These are phyloP conservation scores for Boletus pseudopeckii DNA, from an alignment of 768 basidiomycete genomes.

Conservation along the genomic window DNA sequence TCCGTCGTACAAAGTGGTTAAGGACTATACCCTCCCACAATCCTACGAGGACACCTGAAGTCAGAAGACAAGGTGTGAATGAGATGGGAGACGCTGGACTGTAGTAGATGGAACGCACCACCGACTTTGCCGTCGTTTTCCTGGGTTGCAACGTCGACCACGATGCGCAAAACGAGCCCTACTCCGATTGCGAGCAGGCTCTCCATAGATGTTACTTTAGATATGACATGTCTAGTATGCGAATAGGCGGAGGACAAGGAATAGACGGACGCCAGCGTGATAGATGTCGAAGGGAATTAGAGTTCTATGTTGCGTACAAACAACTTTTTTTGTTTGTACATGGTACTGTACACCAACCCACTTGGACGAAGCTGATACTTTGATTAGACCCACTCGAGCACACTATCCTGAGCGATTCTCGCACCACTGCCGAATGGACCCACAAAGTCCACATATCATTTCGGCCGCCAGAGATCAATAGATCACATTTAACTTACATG, in stretches of 20 bases:
- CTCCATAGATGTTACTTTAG: slow-evolving; percentile 51
- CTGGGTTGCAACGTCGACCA: slow-evolving; percentile 47
- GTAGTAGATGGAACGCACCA: slow-evolving; percentile 20
- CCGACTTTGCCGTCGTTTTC: slow-evolving; percentile 30
- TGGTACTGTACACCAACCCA: too few species aligned
- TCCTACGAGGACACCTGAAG: slow-evolving; percentile 60
- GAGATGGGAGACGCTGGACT: not conserved
- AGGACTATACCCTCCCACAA: slow-evolving; percentile 78
- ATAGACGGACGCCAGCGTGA: slow-evolving; percentile 30
- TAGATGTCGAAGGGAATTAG: slow-evolving; percentile 1
- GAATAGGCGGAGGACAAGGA: slow-evolving; percentile 27
- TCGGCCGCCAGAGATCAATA: too few species aligned
- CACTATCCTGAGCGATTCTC: too few species aligned
- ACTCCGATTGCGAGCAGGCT: slow-evolving; percentile 63
- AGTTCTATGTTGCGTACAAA: slow-evolving; percentile 11
- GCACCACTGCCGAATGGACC: not conserved
- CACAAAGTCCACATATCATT: not conserved
- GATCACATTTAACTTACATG: too few species aligned
- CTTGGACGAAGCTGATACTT: too few species aligned
- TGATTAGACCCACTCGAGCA: too few species aligned
- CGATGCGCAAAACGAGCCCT: slow-evolving; percentile 62
- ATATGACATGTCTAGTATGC: slow-evolving; percentile 28
- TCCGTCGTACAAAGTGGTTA: slow-evolving; percentile 67
- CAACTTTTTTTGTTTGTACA: slow-evolving; percentile 15
- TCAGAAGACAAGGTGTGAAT: slow-evolving; percentile 18